Evolutionary conservation across 495 filamentous ascomycete species (phyloP).

Genomic region (Beverwykella pulmonaria): DNA sequence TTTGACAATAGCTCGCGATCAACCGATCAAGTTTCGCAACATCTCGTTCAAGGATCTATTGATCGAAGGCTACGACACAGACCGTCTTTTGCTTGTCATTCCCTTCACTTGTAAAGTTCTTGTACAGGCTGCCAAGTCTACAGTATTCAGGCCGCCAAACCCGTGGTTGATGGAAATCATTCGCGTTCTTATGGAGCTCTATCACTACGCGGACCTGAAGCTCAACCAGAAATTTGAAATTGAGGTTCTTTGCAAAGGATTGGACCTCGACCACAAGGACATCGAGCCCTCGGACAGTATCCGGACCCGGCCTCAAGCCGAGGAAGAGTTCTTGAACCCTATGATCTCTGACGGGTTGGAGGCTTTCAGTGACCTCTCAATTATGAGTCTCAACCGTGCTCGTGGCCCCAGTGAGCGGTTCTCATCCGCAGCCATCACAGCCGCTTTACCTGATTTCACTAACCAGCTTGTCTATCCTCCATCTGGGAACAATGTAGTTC

Average conservation of each 20-base stretch:
- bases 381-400: conserved; percentile 68
- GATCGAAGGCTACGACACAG: conserved; percentile 86
- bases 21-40: conserved; percentile 94
- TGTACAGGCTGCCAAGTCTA: conserved; percentile 77
- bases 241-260: conserved; percentile 89
- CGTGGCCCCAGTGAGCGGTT: conserved; percentile 70
- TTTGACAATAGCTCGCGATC: conserved; percentile 89
- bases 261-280: conserved; percentile 82
- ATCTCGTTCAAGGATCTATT: conserved; percentile 96
- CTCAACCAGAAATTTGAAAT: conserved; percentile 97
- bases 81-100: conserved; percentile 86
- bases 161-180: conserved; percentile 97
- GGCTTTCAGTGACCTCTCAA: conserved; percentile 70
- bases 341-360: conserved; percentile 71
- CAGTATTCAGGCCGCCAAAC: conserved; percentile 90
- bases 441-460: conserved; percentile 77
- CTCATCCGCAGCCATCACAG: conserved; percentile 70
- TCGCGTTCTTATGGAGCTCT: conserved; percentile 83
- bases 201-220: conserved; percentile 88
- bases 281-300: conserved; percentile 84
- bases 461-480: conserved; percentile 73
- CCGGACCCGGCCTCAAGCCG: conserved; percentile 63
- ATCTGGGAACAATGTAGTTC: conserved; percentile 63
- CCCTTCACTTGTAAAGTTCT: conserved; percentile 97
- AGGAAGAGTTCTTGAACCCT: conserved; percentile 57